Conservation (phyloP, 2,329 filamentous ascomycete species). For the Fusarium tricinctum region DNA sequence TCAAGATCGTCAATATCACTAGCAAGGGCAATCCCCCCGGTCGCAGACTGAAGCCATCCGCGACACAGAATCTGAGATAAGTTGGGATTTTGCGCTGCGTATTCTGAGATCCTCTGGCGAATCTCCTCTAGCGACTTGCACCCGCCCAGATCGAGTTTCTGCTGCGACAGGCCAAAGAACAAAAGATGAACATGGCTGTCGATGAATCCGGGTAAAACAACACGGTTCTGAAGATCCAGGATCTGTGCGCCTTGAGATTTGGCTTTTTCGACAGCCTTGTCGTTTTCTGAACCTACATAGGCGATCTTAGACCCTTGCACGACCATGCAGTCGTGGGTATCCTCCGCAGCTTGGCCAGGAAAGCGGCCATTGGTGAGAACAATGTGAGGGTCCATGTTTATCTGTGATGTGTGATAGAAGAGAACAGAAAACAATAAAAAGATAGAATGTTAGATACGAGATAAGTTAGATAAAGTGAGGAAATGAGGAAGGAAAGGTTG, state of each 20-base stretch:
- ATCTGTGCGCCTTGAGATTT: constrained; percentile 18
- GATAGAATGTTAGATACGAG: no score
- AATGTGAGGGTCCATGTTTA: background rate
- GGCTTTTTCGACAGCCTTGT: constrained; percentile 3
- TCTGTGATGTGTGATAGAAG: background rate
- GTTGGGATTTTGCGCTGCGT: constrained; percentile 58
- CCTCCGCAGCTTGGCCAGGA: background rate
- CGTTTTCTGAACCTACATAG: constrained; percentile 13
- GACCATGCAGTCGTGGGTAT: constrained; percentile 19
- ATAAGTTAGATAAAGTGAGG: no score
- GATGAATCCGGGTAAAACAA: constrained; percentile 64
- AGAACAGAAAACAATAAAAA: no score
- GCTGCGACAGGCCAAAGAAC: constrained; percentile 62
- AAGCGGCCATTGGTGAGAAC: constrained; percentile 13
- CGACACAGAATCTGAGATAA: constrained; percentile 61
- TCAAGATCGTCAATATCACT: constrained; percentile 62
- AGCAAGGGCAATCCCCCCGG: constrained; percentile 55
- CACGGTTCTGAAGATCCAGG: constrained; percentile 51
- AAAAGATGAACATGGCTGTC: constrained; percentile 68
- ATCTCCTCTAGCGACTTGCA: constrained; percentile 62
- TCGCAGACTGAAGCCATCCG: constrained; percentile 63
- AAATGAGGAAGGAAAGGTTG: no score
- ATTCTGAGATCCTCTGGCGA: constrained; percentile 56
- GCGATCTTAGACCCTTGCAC: constrained; percentile 17
- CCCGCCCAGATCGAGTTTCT: constrained; percentile 59